Evolutionary conservation across 2,329 filamentous ascomycete genomes (phyloP).

Genomic region (Chaetothyriales sp.): DNA sequence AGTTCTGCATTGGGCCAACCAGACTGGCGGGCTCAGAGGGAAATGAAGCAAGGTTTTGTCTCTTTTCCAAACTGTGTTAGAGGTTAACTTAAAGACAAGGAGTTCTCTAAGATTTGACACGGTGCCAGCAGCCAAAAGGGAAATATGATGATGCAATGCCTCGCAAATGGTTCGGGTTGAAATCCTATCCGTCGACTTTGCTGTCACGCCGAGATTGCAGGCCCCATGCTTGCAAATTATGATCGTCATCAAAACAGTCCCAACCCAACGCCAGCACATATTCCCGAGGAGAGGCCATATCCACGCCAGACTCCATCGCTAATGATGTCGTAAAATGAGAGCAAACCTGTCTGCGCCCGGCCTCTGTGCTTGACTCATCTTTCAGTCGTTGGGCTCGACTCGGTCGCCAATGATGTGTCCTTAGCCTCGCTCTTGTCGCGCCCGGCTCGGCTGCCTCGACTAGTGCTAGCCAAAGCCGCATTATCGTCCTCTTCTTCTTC

Average conservation of each 20-base stretch:
- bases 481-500: constrained; percentile 26
- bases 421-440: constrained; percentile 9
- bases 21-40: no score
- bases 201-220: background rate
- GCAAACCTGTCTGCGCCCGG: background rate
- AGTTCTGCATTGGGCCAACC: no score
- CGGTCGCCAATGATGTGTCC: constrained; percentile 1
- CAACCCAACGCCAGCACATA: background rate
- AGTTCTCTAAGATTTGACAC: background rate
- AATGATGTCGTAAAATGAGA: constrained; percentile 2
- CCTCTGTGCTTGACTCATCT: background rate
- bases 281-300: background rate
- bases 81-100: background rate
- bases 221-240: background rate
- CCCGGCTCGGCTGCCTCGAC: constrained; percentile 4
- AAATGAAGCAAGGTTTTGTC: no score
- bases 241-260: background rate
- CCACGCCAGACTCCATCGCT: constrained; percentile 9
- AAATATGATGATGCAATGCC: background rate
- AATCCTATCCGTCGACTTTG: background rate
- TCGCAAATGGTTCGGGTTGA: background rate
- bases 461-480: background rate
- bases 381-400: constrained; percentile 10
- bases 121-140: background rate
- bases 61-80: no score